phyloP scores from a whole-genome alignment of 2,329 filamentous ascomycete species.

The Fusarium liriodendri region DNA sequence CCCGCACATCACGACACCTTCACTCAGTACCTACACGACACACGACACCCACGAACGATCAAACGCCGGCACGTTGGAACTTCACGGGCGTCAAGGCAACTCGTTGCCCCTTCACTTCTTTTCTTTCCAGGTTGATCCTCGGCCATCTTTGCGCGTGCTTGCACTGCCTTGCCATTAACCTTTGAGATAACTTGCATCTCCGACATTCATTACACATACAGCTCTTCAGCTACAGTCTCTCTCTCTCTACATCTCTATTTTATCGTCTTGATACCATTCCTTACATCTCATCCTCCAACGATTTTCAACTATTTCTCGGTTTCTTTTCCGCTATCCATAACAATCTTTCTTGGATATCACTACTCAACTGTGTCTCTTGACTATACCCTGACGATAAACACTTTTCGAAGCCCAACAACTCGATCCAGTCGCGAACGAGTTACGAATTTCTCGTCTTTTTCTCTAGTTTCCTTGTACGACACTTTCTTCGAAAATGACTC shows the following conservation, averaged over 20 bases:
- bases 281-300: conserved; percentile 23
- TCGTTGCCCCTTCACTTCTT: conserved; percentile 39
- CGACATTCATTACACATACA: conserved; percentile 29
- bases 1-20: conserved; percentile 1
- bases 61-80: conserved; percentile 41
- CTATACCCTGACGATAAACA: conserved; percentile 33
- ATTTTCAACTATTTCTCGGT: conserved; percentile 24
- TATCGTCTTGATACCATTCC: conserved; percentile 41
- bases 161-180: conserved; percentile 38
- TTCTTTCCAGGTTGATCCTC: conserved; percentile 67
- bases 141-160: conserved; percentile 55
- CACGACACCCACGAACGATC: conserved; percentile 26
- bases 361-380: conserved; percentile 5
- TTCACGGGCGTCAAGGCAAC: conserved; percentile 38
- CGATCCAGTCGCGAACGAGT: conserved; percentile 31
- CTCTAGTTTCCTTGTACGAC: conserved; percentile 30
- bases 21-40: conserved; percentile 11
- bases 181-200: conserved; percentile 37
- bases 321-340: conserved; percentile 10
- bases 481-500: conserved; percentile 48
- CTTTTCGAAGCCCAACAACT: conserved; percentile 31
- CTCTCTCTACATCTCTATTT: conserved; percentile 4
- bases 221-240: conserved; percentile 18
- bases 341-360: conserved; percentile 21
- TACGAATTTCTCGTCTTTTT: conserved; percentile 40